phyloP scores from a whole-genome alignment of 192 early-diverging fungal species.

The Chytriomyces confervae region DNA sequence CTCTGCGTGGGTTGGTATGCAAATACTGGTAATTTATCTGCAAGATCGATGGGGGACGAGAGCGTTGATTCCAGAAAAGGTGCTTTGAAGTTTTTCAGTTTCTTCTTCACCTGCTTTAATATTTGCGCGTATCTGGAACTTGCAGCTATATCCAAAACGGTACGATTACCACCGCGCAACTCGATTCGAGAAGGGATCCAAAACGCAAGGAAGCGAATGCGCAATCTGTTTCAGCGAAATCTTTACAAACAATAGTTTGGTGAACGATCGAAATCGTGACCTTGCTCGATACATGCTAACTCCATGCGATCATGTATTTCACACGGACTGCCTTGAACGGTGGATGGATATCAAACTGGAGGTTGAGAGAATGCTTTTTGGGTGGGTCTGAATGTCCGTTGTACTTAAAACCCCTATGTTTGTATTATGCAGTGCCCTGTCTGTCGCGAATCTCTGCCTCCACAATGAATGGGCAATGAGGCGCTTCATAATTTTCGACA shows the following conservation, averaged over 20 bases:
- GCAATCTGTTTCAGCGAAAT: conserved; percentile 28
- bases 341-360: conserved; percentile 86
- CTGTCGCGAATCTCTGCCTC: conserved; percentile 29
- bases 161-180: conserved; percentile 32
- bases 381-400: neutral
- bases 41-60: conserved; percentile 75
- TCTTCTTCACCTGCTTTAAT: neutral
- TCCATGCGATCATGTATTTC: conserved; percentile 80
- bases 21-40: conserved; percentile 62
- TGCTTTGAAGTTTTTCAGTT: conserved; percentile 33
- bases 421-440: conserved; percentile 22
- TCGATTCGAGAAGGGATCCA: neutral
- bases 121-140: too few relatives aligned
- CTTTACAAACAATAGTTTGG: neutral
- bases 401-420: too few relatives aligned
- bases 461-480: neutral
- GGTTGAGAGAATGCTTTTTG: conserved; percentile 3
- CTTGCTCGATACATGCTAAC: conserved; percentile 71
- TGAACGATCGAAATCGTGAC: neutral
- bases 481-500: too few relatives aligned
- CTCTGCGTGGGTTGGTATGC: conserved; percentile 61
- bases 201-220: conserved; percentile 6
- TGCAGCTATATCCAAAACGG: conserved; percentile 19
- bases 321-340: conserved; percentile 73
- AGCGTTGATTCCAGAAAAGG: conserved; percentile 73